phyloP scores from a whole-genome alignment of 2,329 filamentous ascomycete genomes.

The Tolypocladium nubicola region DNA sequence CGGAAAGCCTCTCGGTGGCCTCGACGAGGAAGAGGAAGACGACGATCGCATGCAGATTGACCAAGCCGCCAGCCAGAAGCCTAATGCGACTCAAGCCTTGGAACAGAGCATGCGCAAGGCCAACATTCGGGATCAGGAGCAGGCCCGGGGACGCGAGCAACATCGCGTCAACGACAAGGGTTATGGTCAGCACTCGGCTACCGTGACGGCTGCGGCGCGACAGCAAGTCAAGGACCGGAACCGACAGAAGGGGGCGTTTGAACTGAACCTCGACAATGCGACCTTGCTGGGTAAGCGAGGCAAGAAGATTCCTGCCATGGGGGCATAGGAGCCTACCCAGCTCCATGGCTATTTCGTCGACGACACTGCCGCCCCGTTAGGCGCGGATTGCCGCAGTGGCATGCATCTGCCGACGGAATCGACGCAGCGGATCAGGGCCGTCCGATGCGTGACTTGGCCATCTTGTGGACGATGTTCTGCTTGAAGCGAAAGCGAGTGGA shows the following conservation, averaged over 20 bases:
- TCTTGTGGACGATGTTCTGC: neutral
- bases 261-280: constrained; percentile 83
- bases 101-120: constrained; percentile 83
- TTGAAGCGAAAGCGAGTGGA: neutral
- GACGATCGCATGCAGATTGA: constrained; percentile 54
- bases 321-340: constrained; percentile 17
- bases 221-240: constrained; percentile 62
- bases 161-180: constrained; percentile 43
- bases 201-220: constrained; percentile 73
- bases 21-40: constrained; percentile 60
- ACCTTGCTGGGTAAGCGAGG: constrained; percentile 69
- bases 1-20: constrained; percentile 44
- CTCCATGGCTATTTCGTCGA: neutral
- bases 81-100: constrained; percentile 54
- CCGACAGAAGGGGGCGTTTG: constrained; percentile 71
- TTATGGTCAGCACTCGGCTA: constrained; percentile 81
- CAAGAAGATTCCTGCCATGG: constrained; percentile 40
- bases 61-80: constrained; percentile 33
- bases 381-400: neutral
- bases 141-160: constrained; percentile 20
- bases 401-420: neutral
- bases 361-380: neutral
- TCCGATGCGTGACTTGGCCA: neutral
- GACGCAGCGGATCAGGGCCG: neutral
- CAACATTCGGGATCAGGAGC: constrained; percentile 49